These are phyloP conservation scores for Fragaria ananassa DNA, from an alignment of 306 rosid species.

Conservation along the genomic window DNA sequence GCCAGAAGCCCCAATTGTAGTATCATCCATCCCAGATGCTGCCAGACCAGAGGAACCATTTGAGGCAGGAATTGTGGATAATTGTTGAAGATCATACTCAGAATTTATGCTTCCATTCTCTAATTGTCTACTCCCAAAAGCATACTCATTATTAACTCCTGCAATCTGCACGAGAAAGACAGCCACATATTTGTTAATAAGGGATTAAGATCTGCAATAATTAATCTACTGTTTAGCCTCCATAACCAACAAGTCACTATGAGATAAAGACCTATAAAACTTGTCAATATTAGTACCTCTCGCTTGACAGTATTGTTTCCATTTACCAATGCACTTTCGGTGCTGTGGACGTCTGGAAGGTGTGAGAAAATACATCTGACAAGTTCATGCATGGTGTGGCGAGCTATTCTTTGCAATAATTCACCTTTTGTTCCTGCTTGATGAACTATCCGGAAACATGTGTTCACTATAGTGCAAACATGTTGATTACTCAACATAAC, in stretches of 20 bases:
- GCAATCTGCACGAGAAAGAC: conserved; percentile 53
- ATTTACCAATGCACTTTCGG: conserved; percentile 59
- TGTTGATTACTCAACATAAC: conserved; percentile 91
- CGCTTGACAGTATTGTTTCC: conserved; percentile 50
- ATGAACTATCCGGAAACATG: conserved; percentile 94
- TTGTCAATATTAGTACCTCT: conserved; percentile 44
- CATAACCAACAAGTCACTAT: conserved; percentile 12
- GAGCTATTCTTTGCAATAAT: conserved; percentile 86
- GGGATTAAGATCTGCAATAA: neutral
- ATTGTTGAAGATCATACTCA: conserved; percentile 63
- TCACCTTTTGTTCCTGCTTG: conserved; percentile 93
- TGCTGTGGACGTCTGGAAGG: conserved; percentile 80
- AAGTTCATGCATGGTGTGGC: conserved; percentile 90
- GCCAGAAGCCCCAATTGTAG: conserved; percentile 39
- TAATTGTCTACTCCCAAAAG: conserved; percentile 60
- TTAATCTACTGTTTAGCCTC: conserved; percentile 3
- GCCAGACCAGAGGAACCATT: conserved; percentile 47
- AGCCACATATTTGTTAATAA: conserved; percentile 16
- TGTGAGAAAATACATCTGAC: conserved; percentile 87
- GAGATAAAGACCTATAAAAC: neutral
- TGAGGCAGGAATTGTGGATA: conserved; percentile 43
- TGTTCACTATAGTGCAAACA: conserved; percentile 93
- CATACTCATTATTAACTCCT: conserved; percentile 54
- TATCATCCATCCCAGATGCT: conserved; percentile 56
- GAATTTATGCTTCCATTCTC: conserved; percentile 76